These are phyloP conservation scores for Abelmoschus esculentus DNA, from an alignment of 345 rosid species.

Conservation along the genomic window DNA sequence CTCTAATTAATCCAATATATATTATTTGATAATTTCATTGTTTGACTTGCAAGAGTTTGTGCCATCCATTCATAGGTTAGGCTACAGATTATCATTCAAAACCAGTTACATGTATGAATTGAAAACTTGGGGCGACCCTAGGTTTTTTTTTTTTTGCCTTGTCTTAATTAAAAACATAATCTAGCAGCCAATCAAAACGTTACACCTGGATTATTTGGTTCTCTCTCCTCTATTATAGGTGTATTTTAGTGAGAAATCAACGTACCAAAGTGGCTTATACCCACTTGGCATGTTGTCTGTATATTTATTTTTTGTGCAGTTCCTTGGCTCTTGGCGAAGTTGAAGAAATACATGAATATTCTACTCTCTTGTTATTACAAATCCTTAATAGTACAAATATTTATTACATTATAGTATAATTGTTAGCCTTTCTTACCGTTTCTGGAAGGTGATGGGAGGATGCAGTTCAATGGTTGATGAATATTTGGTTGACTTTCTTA, in stretches of 20 bases:
- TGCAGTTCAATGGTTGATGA: not conserved
- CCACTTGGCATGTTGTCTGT: constrained; percentile 18
- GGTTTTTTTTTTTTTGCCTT: not conserved
- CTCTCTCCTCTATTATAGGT: constrained; percentile 30
- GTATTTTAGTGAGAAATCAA: constrained; percentile 14
- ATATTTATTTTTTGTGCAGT: not conserved
- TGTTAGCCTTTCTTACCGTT: not conserved
- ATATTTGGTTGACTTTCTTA: not conserved
- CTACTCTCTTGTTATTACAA: not conserved
- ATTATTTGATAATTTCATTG: constrained; percentile 1
- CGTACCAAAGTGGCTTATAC: constrained; percentile 1
- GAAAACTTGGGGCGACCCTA: not conserved
- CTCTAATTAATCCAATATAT: not conserved
- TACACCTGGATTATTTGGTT: not conserved
- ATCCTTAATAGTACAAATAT: not conserved
- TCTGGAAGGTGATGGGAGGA: not conserved
- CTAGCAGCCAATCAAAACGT: not conserved
- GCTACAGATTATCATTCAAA: not conserved
- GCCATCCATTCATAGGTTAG: constrained; percentile 12
- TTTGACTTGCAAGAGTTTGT: constrained; percentile 5
- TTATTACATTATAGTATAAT: not conserved
- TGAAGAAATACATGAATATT: constrained; percentile 15
- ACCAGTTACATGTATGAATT: not conserved
- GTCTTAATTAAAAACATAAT: not conserved
- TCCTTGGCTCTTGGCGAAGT: constrained; percentile 22